Base-by-base conservation (phyloP, 345 rosid species). In the Ceriops decandra region DNA sequence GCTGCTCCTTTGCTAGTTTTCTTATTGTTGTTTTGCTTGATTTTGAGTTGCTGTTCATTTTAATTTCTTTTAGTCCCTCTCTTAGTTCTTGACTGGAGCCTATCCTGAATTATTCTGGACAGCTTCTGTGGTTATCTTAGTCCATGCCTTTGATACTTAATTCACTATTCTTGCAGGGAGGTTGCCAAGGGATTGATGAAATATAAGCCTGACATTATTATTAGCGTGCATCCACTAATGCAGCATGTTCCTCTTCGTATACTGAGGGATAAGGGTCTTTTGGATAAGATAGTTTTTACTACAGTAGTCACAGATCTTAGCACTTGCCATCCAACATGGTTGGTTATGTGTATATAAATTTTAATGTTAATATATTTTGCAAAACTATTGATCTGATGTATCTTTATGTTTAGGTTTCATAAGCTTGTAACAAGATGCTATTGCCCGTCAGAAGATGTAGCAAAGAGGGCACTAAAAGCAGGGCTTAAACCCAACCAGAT, bases 241-340 rank as follows among this genome's bases (percentile, higher is more conserved):
- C 99, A 95, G 71, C 99, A 95, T 33, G 99, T 95, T 73, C 99
- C 99, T 35, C 96, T 95, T 78, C 96, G 98, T 68, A 82, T 95
- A 70, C 74, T 95, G 82, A 87, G 87, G 83, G 82, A 93, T 24
- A 95, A 85, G 74, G 99, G 99, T 52, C 90, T 92, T 73, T 68
- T 95, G 69, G 57, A 90, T 63, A 95, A 95, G 81, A 92, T 92
- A 22, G 96, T 88, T 60, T 95, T 95, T 76, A 90, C 99, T 22
- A 95, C 99, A 0, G 98, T 92, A 62, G 72, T 95, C 68, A 95
- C 99, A 28, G 99, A 95, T 77, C 83, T 95, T 74, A 87, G 97
- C 82, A 92, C 99, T 67, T 95, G 98, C 72, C 99, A 95, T 82
- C 99, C 99, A 15, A 95, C 99, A 65, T 92, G 99, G 98, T 95